phyloP scores from a whole-genome alignment of 1,284 basidiomycete genomes.

The Hemileia vastatrix region DNA sequence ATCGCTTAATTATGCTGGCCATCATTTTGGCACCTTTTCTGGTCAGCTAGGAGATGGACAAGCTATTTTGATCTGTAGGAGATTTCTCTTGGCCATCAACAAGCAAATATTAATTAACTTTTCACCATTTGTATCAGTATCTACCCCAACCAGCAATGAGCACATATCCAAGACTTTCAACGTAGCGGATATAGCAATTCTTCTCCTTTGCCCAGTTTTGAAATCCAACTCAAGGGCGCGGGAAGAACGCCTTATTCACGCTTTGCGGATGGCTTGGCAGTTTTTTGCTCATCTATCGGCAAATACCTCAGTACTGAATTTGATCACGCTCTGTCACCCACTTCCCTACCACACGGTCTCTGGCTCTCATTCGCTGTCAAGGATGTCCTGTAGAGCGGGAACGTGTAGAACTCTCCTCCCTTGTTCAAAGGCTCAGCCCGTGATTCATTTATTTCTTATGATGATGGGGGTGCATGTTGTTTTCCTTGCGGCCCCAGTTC shows the following conservation, averaged over 20 bases:
- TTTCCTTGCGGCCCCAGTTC: not conserved
- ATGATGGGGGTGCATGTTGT: conserved; percentile 1
- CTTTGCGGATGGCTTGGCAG: conserved; percentile 42
- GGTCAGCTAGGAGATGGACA: conserved; percentile 95
- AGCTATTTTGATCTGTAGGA: conserved; percentile 56
- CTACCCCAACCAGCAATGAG: not conserved
- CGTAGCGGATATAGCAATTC: not conserved
- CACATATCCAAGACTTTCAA: not conserved
- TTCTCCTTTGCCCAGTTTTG: conserved; percentile 41
- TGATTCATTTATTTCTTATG: conserved; percentile 17
- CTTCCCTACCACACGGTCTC: conserved; percentile 80
- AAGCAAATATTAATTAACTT: not conserved
- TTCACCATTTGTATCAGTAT: not conserved
- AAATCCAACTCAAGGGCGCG: conserved; percentile 42
- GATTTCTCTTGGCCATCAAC: conserved; percentile 18
- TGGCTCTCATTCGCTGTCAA: conserved; percentile 69
- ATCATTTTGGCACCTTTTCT: conserved; percentile 63
- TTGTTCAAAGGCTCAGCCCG: conserved; percentile 55
- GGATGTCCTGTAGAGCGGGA: conserved; percentile 68
- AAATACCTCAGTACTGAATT: conserved; percentile 32
- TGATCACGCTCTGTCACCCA: conserved; percentile 46
- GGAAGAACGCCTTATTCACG: conserved; percentile 42
- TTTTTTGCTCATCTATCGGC: conserved; percentile 35
- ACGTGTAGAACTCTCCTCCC: conserved; percentile 63
- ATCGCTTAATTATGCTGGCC: conserved; percentile 61